Conservation (phyloP, 495 filamentous ascomycete genomes). For the Penicillium flavigenum region DNA sequence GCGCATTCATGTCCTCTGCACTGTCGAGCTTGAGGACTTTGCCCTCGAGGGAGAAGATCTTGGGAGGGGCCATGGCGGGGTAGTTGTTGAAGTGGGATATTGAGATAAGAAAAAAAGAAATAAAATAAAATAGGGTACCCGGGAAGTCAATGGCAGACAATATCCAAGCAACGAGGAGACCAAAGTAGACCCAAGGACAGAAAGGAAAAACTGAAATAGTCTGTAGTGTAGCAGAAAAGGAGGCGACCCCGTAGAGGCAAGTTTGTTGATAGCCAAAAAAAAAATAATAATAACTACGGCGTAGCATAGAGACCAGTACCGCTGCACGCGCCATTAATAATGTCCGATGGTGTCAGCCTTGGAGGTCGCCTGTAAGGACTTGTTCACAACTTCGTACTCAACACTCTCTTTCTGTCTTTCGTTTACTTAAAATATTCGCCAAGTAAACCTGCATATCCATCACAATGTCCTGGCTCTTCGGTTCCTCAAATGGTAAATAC, state of each 20-base stretch:
- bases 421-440: background rate
- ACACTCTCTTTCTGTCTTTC: slow-evolving; percentile 6
- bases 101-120: slow-evolving; percentile 11
- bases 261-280: slow-evolving; percentile 22
- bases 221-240: slow-evolving; percentile 13
- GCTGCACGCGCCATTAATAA: slow-evolving; percentile 32
- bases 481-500: slow-evolving; percentile 41
- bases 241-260: slow-evolving; percentile 11
- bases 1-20: slow-evolving; percentile 79
- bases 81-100: slow-evolving; percentile 25
- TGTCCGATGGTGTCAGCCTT: slow-evolving; percentile 17
- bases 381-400: slow-evolving; percentile 5
- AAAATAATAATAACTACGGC: slow-evolving; percentile 26
- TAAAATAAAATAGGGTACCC: slow-evolving; percentile 7
- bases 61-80: slow-evolving; percentile 57
- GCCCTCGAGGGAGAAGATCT: slow-evolving; percentile 86
- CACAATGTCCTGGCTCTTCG: slow-evolving; percentile 46
- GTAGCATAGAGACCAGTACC: slow-evolving; percentile 17
- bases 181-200: slow-evolving; percentile 8
- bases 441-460: background rate
- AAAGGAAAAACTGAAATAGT: slow-evolving; percentile 10
- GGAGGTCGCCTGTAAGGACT: slow-evolving; percentile 3
- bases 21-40: slow-evolving; percentile 88
- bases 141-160: background rate
- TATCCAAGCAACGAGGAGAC: background rate